phyloP scores from a whole-genome alignment of 768 basidiomycete genomes.

The Serendipita indica region DNA sequence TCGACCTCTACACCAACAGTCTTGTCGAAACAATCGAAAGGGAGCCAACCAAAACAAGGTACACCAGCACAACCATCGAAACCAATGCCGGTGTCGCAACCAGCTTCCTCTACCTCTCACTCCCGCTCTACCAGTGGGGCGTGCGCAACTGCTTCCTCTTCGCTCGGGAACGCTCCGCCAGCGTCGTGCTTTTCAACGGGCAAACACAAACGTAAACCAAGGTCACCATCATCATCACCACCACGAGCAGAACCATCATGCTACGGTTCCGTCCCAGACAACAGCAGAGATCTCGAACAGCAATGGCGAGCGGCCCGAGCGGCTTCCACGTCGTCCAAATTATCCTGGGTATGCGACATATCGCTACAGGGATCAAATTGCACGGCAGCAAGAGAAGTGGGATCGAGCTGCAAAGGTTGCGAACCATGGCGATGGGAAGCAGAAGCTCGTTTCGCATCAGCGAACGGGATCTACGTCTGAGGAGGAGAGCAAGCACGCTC shows the following conservation, averaged over 20 bases:
- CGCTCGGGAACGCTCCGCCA: slow-evolving; percentile 8
- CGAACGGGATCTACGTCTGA: background rate
- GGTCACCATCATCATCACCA: background rate
- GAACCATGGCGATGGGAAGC: background rate
- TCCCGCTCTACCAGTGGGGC: background rate
- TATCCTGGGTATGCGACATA: slow-evolving; percentile 5
- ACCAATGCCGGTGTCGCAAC: background rate
- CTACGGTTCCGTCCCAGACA: too few species aligned
- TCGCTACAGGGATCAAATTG: slow-evolving; percentile 3
- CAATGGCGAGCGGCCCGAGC: background rate
- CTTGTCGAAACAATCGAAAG: background rate
- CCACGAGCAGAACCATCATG: background rate
- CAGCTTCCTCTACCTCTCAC: background rate
- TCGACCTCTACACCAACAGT: background rate
- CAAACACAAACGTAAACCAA: slow-evolving; percentile 1
- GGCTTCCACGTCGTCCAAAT: slow-evolving; percentile 7
- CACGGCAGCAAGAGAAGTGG: slow-evolving; percentile 5
- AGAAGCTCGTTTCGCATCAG: background rate
- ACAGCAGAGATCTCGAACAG: background rate
- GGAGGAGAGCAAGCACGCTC: background rate
- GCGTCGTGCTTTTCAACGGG: slow-evolving; percentile 7
- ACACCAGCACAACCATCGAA: background rate
- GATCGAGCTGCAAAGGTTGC: background rate
- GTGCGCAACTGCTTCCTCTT: background rate
- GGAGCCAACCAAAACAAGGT: background rate